Conservation (phyloP, 352 stramenopile genomes). For the Phytopythium cucurbitacearum region DNA sequence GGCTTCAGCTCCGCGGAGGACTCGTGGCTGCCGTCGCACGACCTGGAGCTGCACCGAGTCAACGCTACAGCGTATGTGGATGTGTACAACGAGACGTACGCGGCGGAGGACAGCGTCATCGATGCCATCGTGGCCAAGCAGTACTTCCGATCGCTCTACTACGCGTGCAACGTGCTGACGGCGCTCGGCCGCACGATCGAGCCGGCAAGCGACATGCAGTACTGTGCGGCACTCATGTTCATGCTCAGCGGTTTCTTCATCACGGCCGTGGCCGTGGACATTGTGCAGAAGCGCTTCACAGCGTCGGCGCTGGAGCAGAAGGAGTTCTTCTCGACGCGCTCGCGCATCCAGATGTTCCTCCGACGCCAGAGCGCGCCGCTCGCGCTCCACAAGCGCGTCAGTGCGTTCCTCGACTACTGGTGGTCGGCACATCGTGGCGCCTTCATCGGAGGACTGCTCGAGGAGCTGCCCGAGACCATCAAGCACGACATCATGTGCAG, state of each 20-base stretch:
- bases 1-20: conserved; percentile 38
- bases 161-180: conserved; percentile 51
- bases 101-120: conserved; percentile 13
- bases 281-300: conserved; percentile 75
- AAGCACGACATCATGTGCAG: conserved; percentile 57
- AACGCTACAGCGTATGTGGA: conserved; percentile 34
- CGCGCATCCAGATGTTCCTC: conserved; percentile 63
- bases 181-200: conserved; percentile 45
- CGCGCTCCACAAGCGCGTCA: conserved; percentile 57
- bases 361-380: conserved; percentile 54
- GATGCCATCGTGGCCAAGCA: conserved; percentile 27
- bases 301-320: conserved; percentile 72
- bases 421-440: conserved; percentile 66
- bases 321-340: conserved; percentile 56
- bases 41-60: conserved; percentile 32
- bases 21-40: conserved; percentile 43
- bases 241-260: conserved; percentile 78
- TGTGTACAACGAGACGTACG: conserved; percentile 14
- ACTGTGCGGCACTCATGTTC: conserved; percentile 43
- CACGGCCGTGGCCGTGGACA: conserved; percentile 66
- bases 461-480: conserved; percentile 53
- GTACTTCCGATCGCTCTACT: conserved; percentile 66
- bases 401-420: conserved; percentile 70
- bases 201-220: conserved; percentile 45
- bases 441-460: conserved; percentile 50